phyloP scores from a whole-genome alignment of 163 green algal species.

The Picocystis sp. region DNA sequence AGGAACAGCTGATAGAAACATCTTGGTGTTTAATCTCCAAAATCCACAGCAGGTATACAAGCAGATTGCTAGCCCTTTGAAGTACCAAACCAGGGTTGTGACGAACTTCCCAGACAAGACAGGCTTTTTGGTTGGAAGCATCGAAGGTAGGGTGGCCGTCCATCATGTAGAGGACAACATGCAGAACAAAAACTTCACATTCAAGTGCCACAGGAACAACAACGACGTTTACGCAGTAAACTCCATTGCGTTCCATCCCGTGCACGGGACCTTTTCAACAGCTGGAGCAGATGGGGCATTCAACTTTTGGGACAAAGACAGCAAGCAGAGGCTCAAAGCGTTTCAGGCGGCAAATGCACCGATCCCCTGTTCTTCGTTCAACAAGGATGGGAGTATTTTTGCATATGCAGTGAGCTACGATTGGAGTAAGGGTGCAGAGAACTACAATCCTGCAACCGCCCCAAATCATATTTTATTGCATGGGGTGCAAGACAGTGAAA shows the following conservation, averaged over 20 bases:
- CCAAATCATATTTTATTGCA: slow-evolving; percentile 85
- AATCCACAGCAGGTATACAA: slow-evolving; percentile 49
- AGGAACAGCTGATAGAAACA: slow-evolving; percentile 67
- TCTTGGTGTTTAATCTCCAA: slow-evolving; percentile 70
- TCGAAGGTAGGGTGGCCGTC: slow-evolving; percentile 80
- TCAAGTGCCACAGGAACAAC: slow-evolving; percentile 66
- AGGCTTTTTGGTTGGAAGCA: slow-evolving; percentile 68
- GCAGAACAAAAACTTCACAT: slow-evolving; percentile 69
- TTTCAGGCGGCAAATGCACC: slow-evolving; percentile 31
- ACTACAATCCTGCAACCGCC: slow-evolving; percentile 56
- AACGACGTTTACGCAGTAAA: slow-evolving; percentile 84
- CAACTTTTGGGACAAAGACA: slow-evolving; percentile 99
- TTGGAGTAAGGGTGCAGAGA: slow-evolving; percentile 66
- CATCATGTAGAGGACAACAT: slow-evolving; percentile 78
- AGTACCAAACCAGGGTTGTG: slow-evolving; percentile 29
- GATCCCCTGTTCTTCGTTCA: slow-evolving; percentile 57
- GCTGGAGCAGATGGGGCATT: slow-evolving; percentile 75
- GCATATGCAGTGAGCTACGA: slow-evolving; percentile 85
- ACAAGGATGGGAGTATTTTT: slow-evolving; percentile 70
- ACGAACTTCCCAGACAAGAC: slow-evolving; percentile 27
- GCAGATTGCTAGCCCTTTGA: slow-evolving; percentile 28
- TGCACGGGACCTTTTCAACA: slow-evolving; percentile 83
- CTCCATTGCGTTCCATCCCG: slow-evolving; percentile 77
- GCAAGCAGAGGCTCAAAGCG: slow-evolving; percentile 89
- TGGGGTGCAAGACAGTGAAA: slow-evolving; percentile 55